phyloP scores from a whole-genome alignment of 306 rosid genomes.

The Inga leiocalycina region DNA sequence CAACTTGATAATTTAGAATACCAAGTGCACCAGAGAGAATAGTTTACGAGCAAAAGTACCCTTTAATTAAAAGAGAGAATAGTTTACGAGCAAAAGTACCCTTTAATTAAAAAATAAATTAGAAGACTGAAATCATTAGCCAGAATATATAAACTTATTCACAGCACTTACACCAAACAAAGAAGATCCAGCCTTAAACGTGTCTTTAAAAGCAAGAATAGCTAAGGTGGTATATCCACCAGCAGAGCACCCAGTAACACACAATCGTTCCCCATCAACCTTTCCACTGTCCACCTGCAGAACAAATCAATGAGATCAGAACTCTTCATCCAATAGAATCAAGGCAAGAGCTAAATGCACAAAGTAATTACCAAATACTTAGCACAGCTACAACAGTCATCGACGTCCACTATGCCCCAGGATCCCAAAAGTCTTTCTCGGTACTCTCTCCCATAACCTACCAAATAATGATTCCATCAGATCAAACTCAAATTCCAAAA shows the following conservation, averaged over 20 bases:
- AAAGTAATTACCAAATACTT: slow-evolving; percentile 68
- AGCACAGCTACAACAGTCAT: slow-evolving; percentile 97
- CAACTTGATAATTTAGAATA: too few species aligned
- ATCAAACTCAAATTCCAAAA: not conserved
- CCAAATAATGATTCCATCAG: slow-evolving; percentile 26
- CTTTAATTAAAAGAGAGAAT: too few species aligned
- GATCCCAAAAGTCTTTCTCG: slow-evolving; percentile 78
- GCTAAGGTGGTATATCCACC: slow-evolving; percentile 99
- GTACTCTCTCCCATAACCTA: slow-evolving; percentile 93
- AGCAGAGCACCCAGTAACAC: slow-evolving; percentile 92
- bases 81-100: too few species aligned
- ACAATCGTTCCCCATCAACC: slow-evolving; percentile 75
- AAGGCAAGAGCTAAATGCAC: slow-evolving; percentile 2
- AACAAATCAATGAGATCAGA: slow-evolving; percentile 9
- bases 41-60: too few species aligned
- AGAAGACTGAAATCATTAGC: not conserved
- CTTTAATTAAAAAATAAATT: not conserved
- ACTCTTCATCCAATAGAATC: slow-evolving; percentile 16
- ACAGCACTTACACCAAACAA: slow-evolving; percentile 82
- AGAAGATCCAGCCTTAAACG: slow-evolving; percentile 91
- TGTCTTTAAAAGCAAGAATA: slow-evolving; percentile 75
- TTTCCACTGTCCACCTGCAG: slow-evolving; percentile 76
- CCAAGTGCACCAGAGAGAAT: too few species aligned
- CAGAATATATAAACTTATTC: not conserved
- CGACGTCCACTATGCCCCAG: slow-evolving; percentile 97